phyloP scores from a whole-genome alignment of 495 filamentous ascomycete species.

The Rhizodiscina lignyota region DNA sequence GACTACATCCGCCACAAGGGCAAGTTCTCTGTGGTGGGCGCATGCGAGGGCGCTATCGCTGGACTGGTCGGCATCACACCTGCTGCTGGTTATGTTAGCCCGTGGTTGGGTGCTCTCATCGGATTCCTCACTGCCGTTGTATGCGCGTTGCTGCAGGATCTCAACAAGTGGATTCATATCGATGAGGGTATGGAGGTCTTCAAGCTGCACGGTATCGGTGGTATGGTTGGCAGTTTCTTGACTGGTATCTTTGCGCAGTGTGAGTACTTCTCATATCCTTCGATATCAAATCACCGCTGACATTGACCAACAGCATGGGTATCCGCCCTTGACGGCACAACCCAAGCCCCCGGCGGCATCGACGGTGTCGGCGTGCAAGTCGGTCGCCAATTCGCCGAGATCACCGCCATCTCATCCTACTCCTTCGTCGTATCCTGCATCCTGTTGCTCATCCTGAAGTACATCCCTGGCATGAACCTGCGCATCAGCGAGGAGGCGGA shows the following conservation, averaged over 20 bases:
- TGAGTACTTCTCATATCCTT: too few species aligned
- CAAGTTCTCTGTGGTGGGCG: conserved; percentile 41
- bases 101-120: conserved; percentile 40
- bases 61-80: conserved; percentile 50
- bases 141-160: conserved; percentile 31
- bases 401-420: conserved; percentile 37
- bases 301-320: too few species aligned
- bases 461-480: conserved; percentile 39
- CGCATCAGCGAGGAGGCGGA: conserved; percentile 39
- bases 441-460: conserved; percentile 38
- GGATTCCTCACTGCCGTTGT: conserved; percentile 39
- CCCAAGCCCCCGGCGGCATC: conserved; percentile 31
- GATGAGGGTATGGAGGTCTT: conserved; percentile 50
- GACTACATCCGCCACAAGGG: conserved; percentile 37
- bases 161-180: conserved; percentile 40
- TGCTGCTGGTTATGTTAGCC: conserved; percentile 40
- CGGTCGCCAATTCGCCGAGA: conserved; percentile 41
- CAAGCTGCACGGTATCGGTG: conserved; percentile 45
- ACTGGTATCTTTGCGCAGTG: conserved; percentile 44
- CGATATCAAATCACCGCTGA: too few species aligned
- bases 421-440: conserved; percentile 36
- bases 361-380: conserved; percentile 43
- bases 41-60: conserved; percentile 45
- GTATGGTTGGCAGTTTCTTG: conserved; percentile 42
- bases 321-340: conserved; percentile 29